Conservation (phyloP, 1,139 yeast species). For the Candida pseudoviswanathii region DNA sequence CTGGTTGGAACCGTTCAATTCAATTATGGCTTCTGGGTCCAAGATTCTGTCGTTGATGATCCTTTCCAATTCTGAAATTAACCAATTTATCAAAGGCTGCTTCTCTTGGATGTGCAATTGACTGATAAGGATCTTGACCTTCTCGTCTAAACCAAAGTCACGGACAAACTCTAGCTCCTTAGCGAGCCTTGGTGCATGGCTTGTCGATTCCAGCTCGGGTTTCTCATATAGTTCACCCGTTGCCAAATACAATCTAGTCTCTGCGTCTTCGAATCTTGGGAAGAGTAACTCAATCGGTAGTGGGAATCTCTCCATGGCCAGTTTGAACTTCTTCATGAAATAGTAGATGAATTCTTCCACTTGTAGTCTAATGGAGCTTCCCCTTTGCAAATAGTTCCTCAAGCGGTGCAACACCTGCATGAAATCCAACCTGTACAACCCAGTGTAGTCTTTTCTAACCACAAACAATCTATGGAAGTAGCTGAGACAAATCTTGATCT, state of each 20-base stretch:
- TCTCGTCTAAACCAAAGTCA: conserved; percentile 36
- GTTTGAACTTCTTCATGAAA: conserved; percentile 65
- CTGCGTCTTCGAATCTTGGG: conserved; percentile 55
- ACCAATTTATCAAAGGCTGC: conserved; percentile 42
- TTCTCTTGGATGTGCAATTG: conserved; percentile 51
- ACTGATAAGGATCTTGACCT: conserved; percentile 50
- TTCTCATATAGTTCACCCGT: conserved; percentile 52
- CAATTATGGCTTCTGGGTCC: conserved; percentile 14
- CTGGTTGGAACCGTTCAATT: conserved; percentile 21
- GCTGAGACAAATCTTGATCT: conserved; percentile 64
- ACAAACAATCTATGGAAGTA: conserved; percentile 77
- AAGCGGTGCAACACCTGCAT: conserved; percentile 45
- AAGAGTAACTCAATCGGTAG: conserved; percentile 70
- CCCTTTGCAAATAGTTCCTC: conserved; percentile 32
- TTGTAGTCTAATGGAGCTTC: conserved; percentile 51
- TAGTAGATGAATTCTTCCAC: conserved; percentile 68
- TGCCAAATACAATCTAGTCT: conserved; percentile 38
- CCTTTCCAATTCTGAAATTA: conserved; percentile 39
- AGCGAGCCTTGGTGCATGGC: conserved; percentile 29
- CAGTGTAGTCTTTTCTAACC: conserved; percentile 57
- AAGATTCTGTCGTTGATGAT: conserved; percentile 26
- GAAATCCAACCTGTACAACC: conserved; percentile 75
- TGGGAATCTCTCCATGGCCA: conserved; percentile 53
- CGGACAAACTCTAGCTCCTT: conserved; percentile 41
- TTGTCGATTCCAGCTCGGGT: conserved; percentile 20